Conservation (phyloP, 2,329 filamentous ascomycete genomes). For the Didymella pomorum region DNA sequence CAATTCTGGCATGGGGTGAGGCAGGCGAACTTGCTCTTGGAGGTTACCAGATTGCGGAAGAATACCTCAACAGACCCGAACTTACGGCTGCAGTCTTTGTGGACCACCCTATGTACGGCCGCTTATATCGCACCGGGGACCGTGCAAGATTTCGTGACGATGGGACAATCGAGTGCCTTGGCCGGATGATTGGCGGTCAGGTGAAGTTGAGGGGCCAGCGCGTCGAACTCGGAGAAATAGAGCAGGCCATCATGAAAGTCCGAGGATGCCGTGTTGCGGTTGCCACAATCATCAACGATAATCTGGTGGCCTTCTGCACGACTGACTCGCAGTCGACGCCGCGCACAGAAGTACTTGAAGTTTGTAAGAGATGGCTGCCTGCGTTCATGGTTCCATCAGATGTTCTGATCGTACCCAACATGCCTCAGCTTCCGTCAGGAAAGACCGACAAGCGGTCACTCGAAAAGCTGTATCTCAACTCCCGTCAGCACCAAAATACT, state of each 20-base stretch:
- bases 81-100: slow-evolving; percentile 78
- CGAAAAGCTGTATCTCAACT: slow-evolving; percentile 61
- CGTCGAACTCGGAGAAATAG: slow-evolving; percentile 74
- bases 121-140: slow-evolving; percentile 85
- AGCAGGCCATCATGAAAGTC: slow-evolving; percentile 44
- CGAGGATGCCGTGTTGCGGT: slow-evolving; percentile 66
- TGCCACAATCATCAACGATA: slow-evolving; percentile 71
- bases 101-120: slow-evolving; percentile 67
- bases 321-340: slow-evolving; percentile 55
- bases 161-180: slow-evolving; percentile 82
- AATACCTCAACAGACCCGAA: slow-evolving; percentile 81
- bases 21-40: slow-evolving; percentile 83
- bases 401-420: slow-evolving; percentile 67
- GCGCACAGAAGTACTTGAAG: slow-evolving; percentile 59
- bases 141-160: slow-evolving; percentile 73
- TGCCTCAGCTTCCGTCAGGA: slow-evolving; percentile 82
- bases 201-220: slow-evolving; percentile 87
- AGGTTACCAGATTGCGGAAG: slow-evolving; percentile 78
- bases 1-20: slow-evolving; percentile 70
- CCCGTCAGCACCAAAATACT: slow-evolving; percentile 21
- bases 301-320: slow-evolving; percentile 78
- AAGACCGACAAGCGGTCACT: slow-evolving; percentile 79
- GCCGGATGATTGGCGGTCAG: slow-evolving; percentile 80
- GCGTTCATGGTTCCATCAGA: slow-evolving; percentile 84
- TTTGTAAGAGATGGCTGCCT: slow-evolving; percentile 79